Evolutionary conservation across 768 basidiomycete genomes (phyloP), one percentile per base, ranked within the genome.

Genomic region (Tubosaeta sp.): DNA sequence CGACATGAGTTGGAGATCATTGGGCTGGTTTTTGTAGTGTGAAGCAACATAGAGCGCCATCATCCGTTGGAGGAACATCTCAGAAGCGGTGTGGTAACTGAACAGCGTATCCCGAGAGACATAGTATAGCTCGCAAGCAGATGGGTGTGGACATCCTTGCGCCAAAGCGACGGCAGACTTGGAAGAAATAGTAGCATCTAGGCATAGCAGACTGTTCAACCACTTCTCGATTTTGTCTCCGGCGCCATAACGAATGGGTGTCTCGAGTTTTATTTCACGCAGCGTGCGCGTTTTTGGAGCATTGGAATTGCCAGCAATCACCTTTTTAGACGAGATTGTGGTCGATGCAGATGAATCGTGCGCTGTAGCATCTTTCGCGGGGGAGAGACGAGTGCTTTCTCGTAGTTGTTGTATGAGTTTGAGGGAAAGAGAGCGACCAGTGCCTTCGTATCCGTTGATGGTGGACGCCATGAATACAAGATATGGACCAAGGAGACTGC

Each of bases 401-500:
- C 96, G 87, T 4, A 98, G 82, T 67, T 96, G 94, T 68, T 98
- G 90, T 57, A 99, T 88, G 51, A 99, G 87, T 70, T 99, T 99
- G 54, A 99, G 86, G 42, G 94, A 96, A 43, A 99, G 82, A 1
- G 94, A 97, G 24, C 96, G 90, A n/a, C 96, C 96, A 0, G 96
- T 98, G 24, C 96, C 96, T 77, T 98, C 96, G 69, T 99, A 99
- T 35, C 96, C 96, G 66, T 97, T 98, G 72, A 99, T 94, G 1
- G 96, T 99, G n/a, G 94, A 96, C 1, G 96, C 91, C 78, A 98
- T 86, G 76, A 98, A 98, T 45, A 98, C 94, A 31, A 98, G 88
- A 71, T 98, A 98, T 1, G 87, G 87, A 0, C 96, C 96, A 48
- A 99, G 84, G 55, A 99, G 87, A 60, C 92, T 91, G 49, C 89